Percentiles rank a stretch among this genome's conserved stretches.
phyloP scores from a whole-genome alignment of 1,284 basidiomycete genomes.

The Phylloporus sp. region DNA sequence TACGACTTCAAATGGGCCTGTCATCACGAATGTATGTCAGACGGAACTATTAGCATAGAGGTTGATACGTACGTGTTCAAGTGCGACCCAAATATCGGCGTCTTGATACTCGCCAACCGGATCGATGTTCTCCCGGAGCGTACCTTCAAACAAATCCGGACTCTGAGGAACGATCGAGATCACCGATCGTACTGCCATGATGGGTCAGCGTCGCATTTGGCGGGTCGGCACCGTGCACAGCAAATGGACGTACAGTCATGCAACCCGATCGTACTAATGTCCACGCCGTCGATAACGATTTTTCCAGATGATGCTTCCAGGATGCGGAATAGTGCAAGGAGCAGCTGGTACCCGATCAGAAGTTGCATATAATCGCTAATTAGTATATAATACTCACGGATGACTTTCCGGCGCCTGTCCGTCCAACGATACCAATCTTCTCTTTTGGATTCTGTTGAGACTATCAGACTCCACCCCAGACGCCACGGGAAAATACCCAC shows the following conservation, averaged over 20 bases:
- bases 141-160: constrained; percentile 85
- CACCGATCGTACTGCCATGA: constrained; percentile 64
- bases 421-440: constrained; percentile 86
- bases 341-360: background rate
- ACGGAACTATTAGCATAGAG: background rate
- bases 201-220: background rate
- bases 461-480: too few relatives aligned
- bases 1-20: constrained; percentile 74
- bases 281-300: constrained; percentile 85
- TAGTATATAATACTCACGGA: constrained; percentile 58
- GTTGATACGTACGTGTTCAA: constrained; percentile 66
- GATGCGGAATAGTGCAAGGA: constrained; percentile 76
- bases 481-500: constrained; percentile 42
- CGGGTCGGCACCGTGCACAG: background rate
- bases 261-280: constrained; percentile 85
- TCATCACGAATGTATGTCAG: background rate
- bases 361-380: background rate
- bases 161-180: constrained; percentile 92
- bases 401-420: constrained; percentile 92
- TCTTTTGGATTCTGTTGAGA: constrained; percentile 69
- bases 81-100: constrained; percentile 81
- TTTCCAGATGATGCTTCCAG: constrained; percentile 83
- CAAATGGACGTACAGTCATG: constrained; percentile 68
- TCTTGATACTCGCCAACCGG: constrained; percentile 77
- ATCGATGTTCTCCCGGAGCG: constrained; percentile 86